Evolutionary conservation across 176 grass and related monocot genomes (phyloP).

Genomic region (Avena eriantha): DNA sequence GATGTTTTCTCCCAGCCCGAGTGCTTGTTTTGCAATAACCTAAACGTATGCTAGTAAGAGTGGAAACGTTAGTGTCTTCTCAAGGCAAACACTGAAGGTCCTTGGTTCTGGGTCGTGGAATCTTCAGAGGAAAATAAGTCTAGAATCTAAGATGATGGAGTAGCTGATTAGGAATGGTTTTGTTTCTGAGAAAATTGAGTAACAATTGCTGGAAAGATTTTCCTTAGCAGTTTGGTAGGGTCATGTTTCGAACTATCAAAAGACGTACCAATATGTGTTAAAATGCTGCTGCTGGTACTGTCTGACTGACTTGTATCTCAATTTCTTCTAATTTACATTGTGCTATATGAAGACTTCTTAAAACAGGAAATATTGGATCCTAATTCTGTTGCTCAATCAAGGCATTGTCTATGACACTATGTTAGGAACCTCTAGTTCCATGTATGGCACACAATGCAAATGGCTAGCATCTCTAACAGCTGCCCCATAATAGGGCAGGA

Average conservation of each 20-base stretch:
- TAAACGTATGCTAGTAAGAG: background rate
- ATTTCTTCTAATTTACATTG: slow-evolving; percentile 15
- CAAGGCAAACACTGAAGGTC: background rate
- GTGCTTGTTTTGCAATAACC: background rate
- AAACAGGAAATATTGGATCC: slow-evolving; percentile 3
- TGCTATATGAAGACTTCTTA: background rate
- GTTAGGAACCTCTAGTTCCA: slow-evolving; percentile 4
- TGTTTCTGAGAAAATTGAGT: background rate
- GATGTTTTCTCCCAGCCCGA: background rate
- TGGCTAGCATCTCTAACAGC: too few species aligned
- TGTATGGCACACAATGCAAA: background rate
- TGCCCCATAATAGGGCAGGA: too few species aligned
- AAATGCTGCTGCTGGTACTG: background rate
- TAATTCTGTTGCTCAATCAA: slow-evolving; percentile 23
- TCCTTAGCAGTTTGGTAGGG: background rate
- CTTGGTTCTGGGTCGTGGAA: background rate
- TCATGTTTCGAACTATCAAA: slow-evolving; percentile 1
- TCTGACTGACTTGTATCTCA: background rate
- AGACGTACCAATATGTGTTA: background rate
- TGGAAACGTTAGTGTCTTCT: background rate
- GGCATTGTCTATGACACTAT: background rate
- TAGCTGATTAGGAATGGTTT: background rate
- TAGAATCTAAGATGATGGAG: background rate
- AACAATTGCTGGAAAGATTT: background rate
- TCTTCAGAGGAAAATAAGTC: background rate